These are phyloP conservation scores for Stenogyne calaminthoides DNA, from an alignment of 305 asterid species.

Conservation along the genomic window DNA sequence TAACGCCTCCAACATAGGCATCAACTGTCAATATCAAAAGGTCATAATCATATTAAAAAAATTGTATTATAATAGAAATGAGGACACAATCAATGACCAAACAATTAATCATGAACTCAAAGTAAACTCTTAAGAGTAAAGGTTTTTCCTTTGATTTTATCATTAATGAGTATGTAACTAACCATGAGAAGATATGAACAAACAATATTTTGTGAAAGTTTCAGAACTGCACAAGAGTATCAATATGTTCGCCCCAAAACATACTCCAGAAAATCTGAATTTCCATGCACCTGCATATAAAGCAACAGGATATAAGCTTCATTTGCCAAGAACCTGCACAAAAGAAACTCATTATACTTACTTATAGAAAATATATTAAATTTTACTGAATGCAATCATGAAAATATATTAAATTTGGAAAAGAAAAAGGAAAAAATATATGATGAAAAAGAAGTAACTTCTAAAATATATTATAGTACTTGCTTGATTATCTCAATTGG, in stretches of 20 bases:
- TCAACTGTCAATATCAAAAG: conserved; percentile 61
- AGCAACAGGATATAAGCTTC: conserved; percentile 81
- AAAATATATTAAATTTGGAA: too few species aligned
- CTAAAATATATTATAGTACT: too few species aligned
- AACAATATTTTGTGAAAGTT: conserved; percentile 12
- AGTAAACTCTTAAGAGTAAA: neutral
- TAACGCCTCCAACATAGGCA: conserved; percentile 93
- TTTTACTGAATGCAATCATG: neutral
- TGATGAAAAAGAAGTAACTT: too few species aligned
- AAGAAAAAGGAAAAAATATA: too few species aligned
- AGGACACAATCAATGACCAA: too few species aligned
- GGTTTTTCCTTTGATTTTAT: conserved; percentile 2
- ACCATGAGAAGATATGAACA: conserved; percentile 6
- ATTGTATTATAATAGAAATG: too few species aligned
- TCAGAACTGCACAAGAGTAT: conserved; percentile 71
- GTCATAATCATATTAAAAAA: conserved; percentile 20
- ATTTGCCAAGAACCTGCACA: conserved; percentile 70
- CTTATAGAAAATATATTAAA: neutral
- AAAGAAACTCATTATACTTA: neutral
- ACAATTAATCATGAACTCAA: too few species aligned
- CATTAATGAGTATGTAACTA: conserved; percentile 5
- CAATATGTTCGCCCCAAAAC: conserved; percentile 81
- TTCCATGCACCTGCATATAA: conserved; percentile 83
- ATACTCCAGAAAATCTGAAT: conserved; percentile 72
- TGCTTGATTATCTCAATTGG: too few species aligned